A percentile compares a stretch with the other conserved stretches of the same genome.
Conservation (phyloP, 1,139 yeast species). For the Taphrina pruni region DNA sequence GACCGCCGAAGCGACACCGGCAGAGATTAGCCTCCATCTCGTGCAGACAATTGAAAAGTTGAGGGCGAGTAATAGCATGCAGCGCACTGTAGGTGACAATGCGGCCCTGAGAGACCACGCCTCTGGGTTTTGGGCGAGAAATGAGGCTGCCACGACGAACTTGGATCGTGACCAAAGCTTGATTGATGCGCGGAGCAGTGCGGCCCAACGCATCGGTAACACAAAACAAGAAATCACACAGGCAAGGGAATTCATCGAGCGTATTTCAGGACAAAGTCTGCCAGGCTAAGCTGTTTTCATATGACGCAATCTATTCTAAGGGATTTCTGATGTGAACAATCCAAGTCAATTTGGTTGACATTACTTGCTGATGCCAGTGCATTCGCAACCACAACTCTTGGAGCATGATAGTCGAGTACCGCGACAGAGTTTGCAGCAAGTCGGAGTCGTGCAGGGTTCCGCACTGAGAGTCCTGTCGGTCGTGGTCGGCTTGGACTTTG, state of each 20-base stretch:
- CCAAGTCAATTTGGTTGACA: neutral
- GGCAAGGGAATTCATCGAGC: slow-evolving; percentile 17
- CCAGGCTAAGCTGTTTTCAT: neutral
- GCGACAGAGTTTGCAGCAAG: neutral
- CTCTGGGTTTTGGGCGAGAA: slow-evolving; percentile 10
- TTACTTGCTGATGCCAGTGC: neutral
- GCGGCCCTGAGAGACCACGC: slow-evolving; percentile 15
- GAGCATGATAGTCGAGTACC: neutral
- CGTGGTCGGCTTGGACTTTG: too few species aligned
- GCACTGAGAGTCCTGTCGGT: too few species aligned
- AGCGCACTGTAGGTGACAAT: slow-evolving; percentile 26
- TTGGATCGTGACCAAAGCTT: slow-evolving; percentile 4
- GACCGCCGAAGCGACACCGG: neutral
- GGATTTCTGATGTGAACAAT: too few species aligned
- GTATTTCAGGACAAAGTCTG: neutral
- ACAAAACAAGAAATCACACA: neutral
- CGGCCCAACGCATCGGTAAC: neutral
- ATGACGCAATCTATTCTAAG: neutral
- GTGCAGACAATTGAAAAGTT: slow-evolving; percentile 26
- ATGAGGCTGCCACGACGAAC: slow-evolving; percentile 16
- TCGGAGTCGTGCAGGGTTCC: too few species aligned
- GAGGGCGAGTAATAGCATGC: slow-evolving; percentile 28
- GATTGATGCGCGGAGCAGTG: slow-evolving; percentile 9
- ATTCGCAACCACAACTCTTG: neutral
- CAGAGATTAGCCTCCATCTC: neutral